Conservation (phyloP, 768 basidiomycete species). For the Boletus rufocinnamomeus region DNA sequence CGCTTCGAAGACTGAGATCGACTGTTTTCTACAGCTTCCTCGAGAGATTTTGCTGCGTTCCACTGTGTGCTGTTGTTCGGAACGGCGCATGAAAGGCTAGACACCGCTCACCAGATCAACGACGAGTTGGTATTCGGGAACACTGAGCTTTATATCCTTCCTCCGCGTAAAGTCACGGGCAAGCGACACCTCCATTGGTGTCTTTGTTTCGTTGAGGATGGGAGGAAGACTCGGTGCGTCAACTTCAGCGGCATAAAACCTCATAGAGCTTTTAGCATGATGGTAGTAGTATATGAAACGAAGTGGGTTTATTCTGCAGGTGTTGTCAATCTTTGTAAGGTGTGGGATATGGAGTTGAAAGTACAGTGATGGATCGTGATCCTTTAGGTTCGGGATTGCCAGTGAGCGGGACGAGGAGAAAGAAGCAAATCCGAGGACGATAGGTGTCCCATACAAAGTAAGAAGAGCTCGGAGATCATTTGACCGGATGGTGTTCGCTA, state of each 20-base stretch:
- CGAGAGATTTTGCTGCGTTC: slow-evolving; percentile 44
- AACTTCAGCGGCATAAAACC: slow-evolving; percentile 61
- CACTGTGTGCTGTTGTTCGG: slow-evolving; percentile 34
- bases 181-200: slow-evolving; percentile 33
- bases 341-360: slow-evolving; percentile 1
- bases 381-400: slow-evolving; percentile 37
- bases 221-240: slow-evolving; percentile 30
- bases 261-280: slow-evolving; percentile 54
- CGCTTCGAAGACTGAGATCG: slow-evolving; percentile 2
- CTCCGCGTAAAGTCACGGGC: slow-evolving; percentile 42
- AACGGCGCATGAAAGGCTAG: not conserved
- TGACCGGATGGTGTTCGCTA: slow-evolving; percentile 14
- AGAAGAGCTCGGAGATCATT: slow-evolving; percentile 22
- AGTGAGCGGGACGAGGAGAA: slow-evolving; percentile 17
- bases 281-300: slow-evolving; percentile 53
- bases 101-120: slow-evolving; percentile 44
- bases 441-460: slow-evolving; percentile 25
- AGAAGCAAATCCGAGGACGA: slow-evolving; percentile 32
- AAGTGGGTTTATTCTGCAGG: slow-evolving; percentile 19
- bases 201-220: slow-evolving; percentile 17
- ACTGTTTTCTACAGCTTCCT: slow-evolving; percentile 25
- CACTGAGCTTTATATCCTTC: slow-evolving; percentile 6
- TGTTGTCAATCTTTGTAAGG: slow-evolving; percentile 13
- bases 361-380: slow-evolving; percentile 26
- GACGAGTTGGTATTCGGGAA: slow-evolving; percentile 30